Evolutionary conservation across 2,329 filamentous ascomycete genomes (phyloP).

Genomic region (Dryadomyces quercivorus): DNA sequence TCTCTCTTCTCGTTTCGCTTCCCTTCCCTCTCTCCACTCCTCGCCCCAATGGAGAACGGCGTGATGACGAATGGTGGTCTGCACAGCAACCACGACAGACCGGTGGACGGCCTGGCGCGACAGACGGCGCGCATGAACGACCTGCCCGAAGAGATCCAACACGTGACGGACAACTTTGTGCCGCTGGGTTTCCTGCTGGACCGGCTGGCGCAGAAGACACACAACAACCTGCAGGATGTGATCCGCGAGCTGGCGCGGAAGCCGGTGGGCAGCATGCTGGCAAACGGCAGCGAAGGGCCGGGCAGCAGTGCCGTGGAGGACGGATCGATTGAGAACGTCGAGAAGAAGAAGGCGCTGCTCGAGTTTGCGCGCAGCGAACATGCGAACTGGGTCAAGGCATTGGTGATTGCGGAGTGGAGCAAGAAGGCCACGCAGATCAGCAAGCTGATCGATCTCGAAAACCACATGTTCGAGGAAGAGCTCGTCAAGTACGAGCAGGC

Average conservation of each 20-base stretch:
- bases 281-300: conserved; percentile 35
- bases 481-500: conserved; percentile 47
- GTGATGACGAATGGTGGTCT: conserved; percentile 35
- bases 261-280: conserved; percentile 39
- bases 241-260: conserved; percentile 60
- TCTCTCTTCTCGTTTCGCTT: too few relatives aligned
- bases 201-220: conserved; percentile 71
- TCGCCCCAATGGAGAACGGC: conserved; percentile 29
- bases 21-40: neutral
- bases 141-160: conserved; percentile 48
- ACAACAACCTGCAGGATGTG: conserved; percentile 61
- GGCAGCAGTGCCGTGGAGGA: conserved; percentile 29
- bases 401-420: conserved; percentile 87
- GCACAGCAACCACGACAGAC: conserved; percentile 44
- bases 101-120: conserved; percentile 11
- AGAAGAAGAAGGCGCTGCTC: conserved; percentile 64
- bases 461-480: conserved; percentile 52
- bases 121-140: conserved; percentile 32
- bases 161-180: conserved; percentile 66
- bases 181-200: conserved; percentile 63
- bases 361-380: conserved; percentile 71
- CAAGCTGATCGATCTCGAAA: conserved; percentile 77
- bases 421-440: conserved; percentile 66
- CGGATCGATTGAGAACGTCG: conserved; percentile 50
- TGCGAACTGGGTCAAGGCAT: conserved; percentile 81